Conservation (phyloP, 768 basidiomycete genomes). For the Lentinula sp. region DNA sequence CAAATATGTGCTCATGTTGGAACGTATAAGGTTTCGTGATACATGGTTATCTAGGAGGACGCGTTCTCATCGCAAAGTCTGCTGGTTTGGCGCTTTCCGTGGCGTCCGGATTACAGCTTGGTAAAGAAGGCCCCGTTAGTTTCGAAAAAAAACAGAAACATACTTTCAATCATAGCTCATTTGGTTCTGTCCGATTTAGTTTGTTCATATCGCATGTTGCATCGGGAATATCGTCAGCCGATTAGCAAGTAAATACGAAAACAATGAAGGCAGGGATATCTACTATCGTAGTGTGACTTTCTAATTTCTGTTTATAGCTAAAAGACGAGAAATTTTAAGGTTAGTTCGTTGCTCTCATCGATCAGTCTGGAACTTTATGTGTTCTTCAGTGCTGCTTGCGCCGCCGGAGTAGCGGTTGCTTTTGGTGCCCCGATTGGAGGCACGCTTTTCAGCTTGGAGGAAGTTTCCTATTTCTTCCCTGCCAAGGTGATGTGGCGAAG, state of each 20-base stretch:
- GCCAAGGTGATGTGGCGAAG: conserved; percentile 97
- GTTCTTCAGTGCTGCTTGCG: conserved; percentile 75
- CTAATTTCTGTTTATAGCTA: conserved; percentile 41
- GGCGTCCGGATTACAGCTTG: conserved; percentile 86
- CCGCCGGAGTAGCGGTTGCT: conserved; percentile 95
- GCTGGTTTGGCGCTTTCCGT: conserved; percentile 88
- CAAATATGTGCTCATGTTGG: not conserved
- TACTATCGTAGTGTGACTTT: not conserved
- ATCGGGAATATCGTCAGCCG: conserved; percentile 91
- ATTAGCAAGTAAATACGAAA: conserved; percentile 84
- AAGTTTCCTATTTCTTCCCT: conserved; percentile 96
- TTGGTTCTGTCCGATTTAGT: conserved; percentile 14
- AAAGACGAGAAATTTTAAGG: conserved; percentile 82
- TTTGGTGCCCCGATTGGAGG: conserved; percentile 97
- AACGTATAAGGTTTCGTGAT: conserved; percentile 76
- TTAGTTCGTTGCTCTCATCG: not conserved
- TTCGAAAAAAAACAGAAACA: not conserved
- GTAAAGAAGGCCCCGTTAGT: conserved; percentile 23
- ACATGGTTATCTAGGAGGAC: conserved; percentile 90
- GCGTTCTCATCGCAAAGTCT: conserved; percentile 85
- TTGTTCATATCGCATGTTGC: conserved; percentile 92
- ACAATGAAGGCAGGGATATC: conserved; percentile 71
- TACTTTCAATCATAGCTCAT: conserved; percentile 40
- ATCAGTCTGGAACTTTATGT: not conserved
- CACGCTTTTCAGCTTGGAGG: conserved; percentile 88